Evolutionary conservation across 768 basidiomycete species (phyloP).

Genomic region (Boletus sp.): DNA sequence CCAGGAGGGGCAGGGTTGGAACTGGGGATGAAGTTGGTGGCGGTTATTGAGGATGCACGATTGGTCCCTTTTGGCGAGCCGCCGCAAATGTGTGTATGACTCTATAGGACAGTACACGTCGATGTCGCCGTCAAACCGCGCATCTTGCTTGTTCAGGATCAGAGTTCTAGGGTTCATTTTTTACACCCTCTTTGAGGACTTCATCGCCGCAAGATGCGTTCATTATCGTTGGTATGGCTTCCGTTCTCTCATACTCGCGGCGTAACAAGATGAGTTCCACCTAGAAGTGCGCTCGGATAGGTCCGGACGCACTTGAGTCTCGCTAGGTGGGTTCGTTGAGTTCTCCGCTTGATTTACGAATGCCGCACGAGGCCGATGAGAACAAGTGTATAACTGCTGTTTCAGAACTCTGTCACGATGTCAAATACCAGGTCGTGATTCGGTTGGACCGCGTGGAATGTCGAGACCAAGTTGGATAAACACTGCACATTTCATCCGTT

Average conservation of each 20-base stretch:
- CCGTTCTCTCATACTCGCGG: not conserved
- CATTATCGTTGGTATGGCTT: not conserved
- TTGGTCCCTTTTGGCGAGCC: not conserved
- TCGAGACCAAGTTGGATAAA: not conserved
- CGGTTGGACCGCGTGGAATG: not conserved
- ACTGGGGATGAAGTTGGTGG: constrained; percentile 32
- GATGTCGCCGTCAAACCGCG: not conserved
- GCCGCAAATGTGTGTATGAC: not conserved
- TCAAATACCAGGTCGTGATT: not conserved
- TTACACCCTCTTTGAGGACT: not conserved
- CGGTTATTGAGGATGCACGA: constrained; percentile 7
- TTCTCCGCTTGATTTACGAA: not conserved
- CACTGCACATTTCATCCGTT: not conserved
- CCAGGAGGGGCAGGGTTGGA: constrained; percentile 51
- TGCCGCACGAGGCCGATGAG: not conserved
- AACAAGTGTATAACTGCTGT: not conserved
- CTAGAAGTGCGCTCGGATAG: too few relatives aligned
- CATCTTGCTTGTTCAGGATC: not conserved
- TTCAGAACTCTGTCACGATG: not conserved
- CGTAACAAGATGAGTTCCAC: too few relatives aligned
- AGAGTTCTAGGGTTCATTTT: not conserved
- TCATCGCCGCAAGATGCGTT: not conserved
- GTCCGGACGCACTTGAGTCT: not conserved
- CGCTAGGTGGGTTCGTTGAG: not conserved
- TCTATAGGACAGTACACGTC: not conserved